Evolutionary conservation across 257 asterid species (phyloP).

Genomic region (Solanum gandarillasii): DNA sequence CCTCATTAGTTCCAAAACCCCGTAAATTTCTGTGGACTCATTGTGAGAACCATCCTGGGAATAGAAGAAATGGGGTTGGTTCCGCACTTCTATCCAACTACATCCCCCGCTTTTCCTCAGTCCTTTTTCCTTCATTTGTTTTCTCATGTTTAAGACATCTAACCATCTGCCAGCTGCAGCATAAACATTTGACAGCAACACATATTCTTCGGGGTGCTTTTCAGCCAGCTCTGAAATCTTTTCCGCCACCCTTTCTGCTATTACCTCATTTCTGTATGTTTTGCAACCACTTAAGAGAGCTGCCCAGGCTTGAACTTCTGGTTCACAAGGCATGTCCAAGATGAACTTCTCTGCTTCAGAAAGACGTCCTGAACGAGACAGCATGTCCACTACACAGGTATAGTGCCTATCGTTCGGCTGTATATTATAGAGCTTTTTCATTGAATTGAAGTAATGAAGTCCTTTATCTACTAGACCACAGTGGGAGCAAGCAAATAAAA

Average conservation of each 20-base stretch:
- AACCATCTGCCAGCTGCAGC: conserved; percentile 68
- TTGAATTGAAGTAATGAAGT: conserved; percentile 43
- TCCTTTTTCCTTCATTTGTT: conserved; percentile 51
- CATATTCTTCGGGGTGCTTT: conserved; percentile 41
- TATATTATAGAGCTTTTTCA: conserved; percentile 52
- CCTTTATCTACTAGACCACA: conserved; percentile 69
- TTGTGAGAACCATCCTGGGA: conserved; percentile 48
- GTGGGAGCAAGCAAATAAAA: conserved; percentile 74
- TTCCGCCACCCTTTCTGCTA: conserved; percentile 29
- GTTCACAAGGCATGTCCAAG: conserved; percentile 39
- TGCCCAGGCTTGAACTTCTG: conserved; percentile 60
- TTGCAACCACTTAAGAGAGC: conserved; percentile 69
- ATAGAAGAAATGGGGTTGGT: conserved; percentile 37
- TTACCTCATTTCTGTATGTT: conserved; percentile 29
- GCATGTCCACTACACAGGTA: conserved; percentile 58
- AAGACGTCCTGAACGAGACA: conserved; percentile 68
- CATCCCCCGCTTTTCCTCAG: conserved; percentile 53
- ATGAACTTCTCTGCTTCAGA: conserved; percentile 54
- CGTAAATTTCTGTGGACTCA: conserved; percentile 23
- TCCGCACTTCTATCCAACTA: conserved; percentile 67
- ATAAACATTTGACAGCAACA: conserved; percentile 56
- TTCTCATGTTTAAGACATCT: conserved; percentile 46
- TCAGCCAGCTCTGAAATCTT: conserved; percentile 30
- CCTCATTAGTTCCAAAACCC: conserved; percentile 36
- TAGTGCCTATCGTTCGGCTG: conserved; percentile 49